phyloP scores from a whole-genome alignment of 148 eudicot species.

The Mesembryanthemum crystallinum region DNA sequence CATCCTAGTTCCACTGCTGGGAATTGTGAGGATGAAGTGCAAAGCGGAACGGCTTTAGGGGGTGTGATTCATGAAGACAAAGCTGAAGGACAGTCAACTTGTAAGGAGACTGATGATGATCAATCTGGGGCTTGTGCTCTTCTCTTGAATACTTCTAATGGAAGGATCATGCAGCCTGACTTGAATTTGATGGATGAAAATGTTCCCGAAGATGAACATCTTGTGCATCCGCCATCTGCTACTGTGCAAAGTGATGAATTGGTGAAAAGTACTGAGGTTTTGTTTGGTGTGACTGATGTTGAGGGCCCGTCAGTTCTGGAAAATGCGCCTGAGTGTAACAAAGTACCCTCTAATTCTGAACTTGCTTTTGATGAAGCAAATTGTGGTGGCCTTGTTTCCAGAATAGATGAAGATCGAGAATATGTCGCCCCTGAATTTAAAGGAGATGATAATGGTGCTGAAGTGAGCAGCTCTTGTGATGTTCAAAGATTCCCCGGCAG shows the following conservation, averaged over 20 bases:
- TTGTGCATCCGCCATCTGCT: neutral
- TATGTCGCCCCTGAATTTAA: neutral
- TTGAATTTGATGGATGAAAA: conserved; percentile 22
- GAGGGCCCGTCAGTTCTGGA: conserved; percentile 6
- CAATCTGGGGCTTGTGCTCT: conserved; percentile 14
- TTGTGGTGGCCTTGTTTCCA: neutral
- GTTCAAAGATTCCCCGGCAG: no score
- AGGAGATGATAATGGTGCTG: conserved; percentile 2
- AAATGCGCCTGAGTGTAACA: conserved; percentile 11
- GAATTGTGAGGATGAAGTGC: conserved; percentile 21
- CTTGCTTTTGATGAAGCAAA: neutral
- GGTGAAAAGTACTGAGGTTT: conserved; percentile 11
- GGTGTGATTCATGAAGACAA: conserved; percentile 9
- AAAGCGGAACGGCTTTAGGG: conserved; percentile 5
- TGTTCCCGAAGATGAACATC: conserved; percentile 5
- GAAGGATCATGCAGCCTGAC: conserved; percentile 9
- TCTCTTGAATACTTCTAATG: conserved; percentile 7
- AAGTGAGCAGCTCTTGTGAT: neutral
- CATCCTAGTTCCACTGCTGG: conserved; percentile 19
- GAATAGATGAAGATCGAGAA: neutral
- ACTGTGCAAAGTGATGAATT: neutral
- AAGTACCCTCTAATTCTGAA: conserved; percentile 10
- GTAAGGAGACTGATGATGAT: conserved; percentile 11
- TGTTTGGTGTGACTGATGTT: conserved; percentile 9
- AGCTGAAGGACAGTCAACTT: conserved; percentile 17